A percentile compares a stretch with the other conserved stretches of the same genome.
phyloP scores from a whole-genome alignment of 495 filamentous ascomycete species.

The Neurospora discreta region DNA sequence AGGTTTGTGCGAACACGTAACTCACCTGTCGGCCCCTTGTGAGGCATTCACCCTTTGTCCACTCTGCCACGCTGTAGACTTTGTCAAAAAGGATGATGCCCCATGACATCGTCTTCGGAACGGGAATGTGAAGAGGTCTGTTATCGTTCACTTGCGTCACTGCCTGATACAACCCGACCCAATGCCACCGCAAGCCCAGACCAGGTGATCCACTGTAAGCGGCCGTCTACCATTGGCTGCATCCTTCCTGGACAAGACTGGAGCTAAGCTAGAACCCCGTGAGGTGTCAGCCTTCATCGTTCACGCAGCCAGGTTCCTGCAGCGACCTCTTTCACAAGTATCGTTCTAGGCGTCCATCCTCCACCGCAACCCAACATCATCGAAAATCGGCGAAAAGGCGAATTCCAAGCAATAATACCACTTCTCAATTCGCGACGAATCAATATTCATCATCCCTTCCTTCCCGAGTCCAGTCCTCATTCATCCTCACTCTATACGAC shows the following conservation, averaged over 20 bases:
- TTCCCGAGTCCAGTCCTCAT: neutral
- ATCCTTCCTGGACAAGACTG: neutral
- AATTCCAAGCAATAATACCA: neutral
- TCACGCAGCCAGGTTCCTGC: neutral
- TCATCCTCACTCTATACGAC: neutral
- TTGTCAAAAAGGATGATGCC: neutral
- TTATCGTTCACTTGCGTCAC: constrained; percentile 27
- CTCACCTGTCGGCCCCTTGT: neutral
- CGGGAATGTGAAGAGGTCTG: neutral
- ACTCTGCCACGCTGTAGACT: too few species aligned
- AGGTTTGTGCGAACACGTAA: neutral
- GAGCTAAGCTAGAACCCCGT: neutral
- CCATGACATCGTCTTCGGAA: neutral
- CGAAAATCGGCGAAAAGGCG: neutral
- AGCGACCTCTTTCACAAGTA: neutral
- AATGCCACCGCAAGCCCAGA: constrained; percentile 6
- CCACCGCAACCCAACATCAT: neutral
- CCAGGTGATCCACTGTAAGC: neutral
- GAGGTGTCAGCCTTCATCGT: neutral
- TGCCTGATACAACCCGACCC: constrained; percentile 13
- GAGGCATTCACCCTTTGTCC: neutral
- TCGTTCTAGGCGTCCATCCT: neutral
- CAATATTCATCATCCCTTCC: neutral
- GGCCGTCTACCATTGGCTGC: neutral
- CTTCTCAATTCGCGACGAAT: neutral